A percentile compares a stretch with the other conserved stretches of the same genome.
Conservation (phyloP, 768 basidiomycete species). For the Piloderma croceum region DNA sequence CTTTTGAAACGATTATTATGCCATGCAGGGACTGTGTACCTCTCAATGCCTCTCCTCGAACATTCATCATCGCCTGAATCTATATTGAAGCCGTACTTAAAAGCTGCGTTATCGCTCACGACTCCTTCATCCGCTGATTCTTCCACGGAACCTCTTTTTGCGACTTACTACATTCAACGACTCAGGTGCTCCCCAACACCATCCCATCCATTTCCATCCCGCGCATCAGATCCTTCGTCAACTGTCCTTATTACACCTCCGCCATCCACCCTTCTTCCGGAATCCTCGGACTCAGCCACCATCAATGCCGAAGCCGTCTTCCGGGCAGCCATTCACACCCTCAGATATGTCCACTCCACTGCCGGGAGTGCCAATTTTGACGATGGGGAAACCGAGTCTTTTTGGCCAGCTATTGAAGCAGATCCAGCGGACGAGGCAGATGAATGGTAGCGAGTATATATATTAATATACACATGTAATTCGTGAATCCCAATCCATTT, state of each 20-base stretch:
- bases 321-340: slow-evolving; percentile 35
- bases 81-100: slow-evolving; percentile 53
- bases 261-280: slow-evolving; percentile 36
- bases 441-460: slow-evolving; percentile 3
- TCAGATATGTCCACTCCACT: slow-evolving; percentile 14
- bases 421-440: slow-evolving; percentile 23
- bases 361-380: slow-evolving; percentile 11
- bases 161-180: slow-evolving; percentile 51
- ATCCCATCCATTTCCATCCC: not conserved
- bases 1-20: slow-evolving; percentile 9
- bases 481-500: no score
- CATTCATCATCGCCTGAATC: slow-evolving; percentile 29
- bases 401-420: slow-evolving; percentile 37
- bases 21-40: slow-evolving; percentile 51
- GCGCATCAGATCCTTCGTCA: slow-evolving; percentile 7
- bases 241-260: slow-evolving; percentile 21
- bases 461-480: no score
- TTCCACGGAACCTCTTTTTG: slow-evolving; percentile 40
- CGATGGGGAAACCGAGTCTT: slow-evolving; percentile 19
- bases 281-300: slow-evolving; percentile 53
- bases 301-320: slow-evolving; percentile 53
- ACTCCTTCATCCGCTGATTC: slow-evolving; percentile 1
- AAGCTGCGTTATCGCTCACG: slow-evolving; percentile 34
- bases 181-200: no score
- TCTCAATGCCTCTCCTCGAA: slow-evolving; percentile 44